phyloP scores from a whole-genome alignment of 306 rosid genomes.

The Fagus sylvatica region DNA sequence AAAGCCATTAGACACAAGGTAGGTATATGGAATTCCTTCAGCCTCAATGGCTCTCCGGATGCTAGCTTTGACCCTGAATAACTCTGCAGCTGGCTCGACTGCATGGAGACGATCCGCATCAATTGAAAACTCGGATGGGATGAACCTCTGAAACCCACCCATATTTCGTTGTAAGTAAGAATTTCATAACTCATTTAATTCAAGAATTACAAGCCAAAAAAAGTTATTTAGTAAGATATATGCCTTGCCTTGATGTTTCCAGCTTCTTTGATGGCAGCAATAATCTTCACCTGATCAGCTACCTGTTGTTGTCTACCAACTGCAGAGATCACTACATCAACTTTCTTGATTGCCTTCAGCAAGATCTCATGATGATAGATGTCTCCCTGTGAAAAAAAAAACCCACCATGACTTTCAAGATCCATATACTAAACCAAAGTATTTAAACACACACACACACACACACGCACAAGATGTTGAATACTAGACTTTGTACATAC shows the following conservation, averaged over 20 bases:
- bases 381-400: conserved; percentile 30
- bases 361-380: conserved; percentile 34
- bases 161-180: no score
- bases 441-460: not conserved
- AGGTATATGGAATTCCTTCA: conserved; percentile 38
- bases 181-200: not conserved
- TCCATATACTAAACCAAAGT: not conserved
- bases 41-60: conserved; percentile 32
- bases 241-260: conserved; percentile 39
- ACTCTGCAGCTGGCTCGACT: conserved; percentile 19
- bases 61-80: not conserved
- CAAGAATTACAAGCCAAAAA: not conserved
- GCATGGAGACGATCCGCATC: conserved; percentile 43
- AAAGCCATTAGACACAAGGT: conserved; percentile 18
- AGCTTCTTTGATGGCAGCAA: conserved; percentile 52
- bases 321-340: conserved; percentile 44
- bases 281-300: conserved; percentile 34
- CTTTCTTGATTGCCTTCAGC: conserved; percentile 44
- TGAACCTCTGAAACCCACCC: conserved; percentile 29
- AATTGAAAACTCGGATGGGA: conserved; percentile 49
- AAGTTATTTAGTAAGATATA: not conserved
- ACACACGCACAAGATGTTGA: not conserved
- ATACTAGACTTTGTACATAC: not conserved
- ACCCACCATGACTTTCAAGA: not conserved
- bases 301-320: conserved; percentile 26